These are phyloP conservation scores for Falciphora oryzae DNA, from an alignment of 2,329 filamentous ascomycete genomes.

Conservation along the genomic window DNA sequence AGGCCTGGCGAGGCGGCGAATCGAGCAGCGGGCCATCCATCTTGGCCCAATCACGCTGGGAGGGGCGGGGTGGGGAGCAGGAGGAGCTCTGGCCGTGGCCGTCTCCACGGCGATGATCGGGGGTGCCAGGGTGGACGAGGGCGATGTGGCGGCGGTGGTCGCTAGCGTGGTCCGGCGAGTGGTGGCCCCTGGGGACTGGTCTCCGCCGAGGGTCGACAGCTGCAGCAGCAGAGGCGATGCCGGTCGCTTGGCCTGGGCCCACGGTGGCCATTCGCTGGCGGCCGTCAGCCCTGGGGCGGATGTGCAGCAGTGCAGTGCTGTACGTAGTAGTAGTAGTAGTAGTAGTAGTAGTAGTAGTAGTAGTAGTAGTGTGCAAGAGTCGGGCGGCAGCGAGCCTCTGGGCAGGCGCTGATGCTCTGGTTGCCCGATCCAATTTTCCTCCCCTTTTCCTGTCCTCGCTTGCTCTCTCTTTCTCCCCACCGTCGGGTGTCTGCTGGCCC, in stretches of 20 bases:
- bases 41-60: conserved; percentile 23
- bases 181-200: background rate
- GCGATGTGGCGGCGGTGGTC: background rate
- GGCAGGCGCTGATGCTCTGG: background rate
- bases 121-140: conserved; percentile 1
- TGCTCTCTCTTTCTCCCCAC: background rate
- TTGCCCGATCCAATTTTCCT: background rate
- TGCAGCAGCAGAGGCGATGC: background rate
- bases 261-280: background rate
- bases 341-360: too few species aligned
- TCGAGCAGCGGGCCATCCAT: conserved; percentile 19
- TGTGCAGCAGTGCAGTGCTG: background rate
- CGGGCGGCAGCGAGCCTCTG: background rate
- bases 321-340: too few species aligned
- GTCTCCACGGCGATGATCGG: conserved; percentile 1
- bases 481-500: conserved; percentile 1
- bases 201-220: conserved; percentile 3
- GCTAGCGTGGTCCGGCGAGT: conserved; percentile 15
- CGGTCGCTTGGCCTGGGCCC: conserved; percentile 1
- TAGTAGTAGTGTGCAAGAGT: background rate
- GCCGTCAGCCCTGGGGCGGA: conserved; percentile 3
- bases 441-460: background rate
- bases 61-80: conserved; percentile 12
- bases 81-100: conserved; percentile 14
- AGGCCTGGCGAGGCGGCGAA: conserved; percentile 23